Base-by-base conservation (phyloP, 2,329 filamentous ascomycete species). In the Domatiomyces catenatus region DNA sequence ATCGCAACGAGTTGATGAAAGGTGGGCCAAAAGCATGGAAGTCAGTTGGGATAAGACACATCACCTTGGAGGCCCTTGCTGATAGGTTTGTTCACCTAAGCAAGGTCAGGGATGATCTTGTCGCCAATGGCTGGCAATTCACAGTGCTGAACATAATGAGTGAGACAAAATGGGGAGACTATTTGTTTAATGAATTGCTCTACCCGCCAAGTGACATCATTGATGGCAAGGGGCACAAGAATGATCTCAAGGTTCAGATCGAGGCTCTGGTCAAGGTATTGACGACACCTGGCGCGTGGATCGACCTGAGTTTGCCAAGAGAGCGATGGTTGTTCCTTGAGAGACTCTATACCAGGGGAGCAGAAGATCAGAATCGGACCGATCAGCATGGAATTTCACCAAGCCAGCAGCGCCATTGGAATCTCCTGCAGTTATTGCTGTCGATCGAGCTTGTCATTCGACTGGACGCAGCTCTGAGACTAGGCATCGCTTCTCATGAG, bases 401-500 rank as follows among this genome's bases (percentile, higher is more conserved):
- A 4, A 59, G 62, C 20, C 48, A 59, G 6, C 63, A 64, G 56
- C 67, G 74, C 46, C 75, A 77, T 49, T 71, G 76, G 60, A 57
- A 77, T 17, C 60, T 80, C 3, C 62, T 79, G 1, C 76, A 80
- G 55, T 66, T 79, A 47, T 66, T 73, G 8, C 63, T 80, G 7
- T 67, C 75, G 1, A 73, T 72, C 6, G 76, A 79, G 59, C 63
- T 79, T 3, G 63, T 77, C 8, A 60, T 78, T 19, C 71, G 76
- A 6, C 61, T 78, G 2, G 74, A 77, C 57, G 74, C 73, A 1
- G 65, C 67, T 12, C 61, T 70, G 17, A 64, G 66, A 18, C 52
- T 66, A 8, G 67, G 62, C 10, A 64, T 75, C 26, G 59, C 71
- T 22, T 62, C 66, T 18, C 61, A 64, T 42, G 63, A 66, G n/a